Conservation (phyloP, 73 alveolate genomes). For the Breviolum minutum region DNA sequence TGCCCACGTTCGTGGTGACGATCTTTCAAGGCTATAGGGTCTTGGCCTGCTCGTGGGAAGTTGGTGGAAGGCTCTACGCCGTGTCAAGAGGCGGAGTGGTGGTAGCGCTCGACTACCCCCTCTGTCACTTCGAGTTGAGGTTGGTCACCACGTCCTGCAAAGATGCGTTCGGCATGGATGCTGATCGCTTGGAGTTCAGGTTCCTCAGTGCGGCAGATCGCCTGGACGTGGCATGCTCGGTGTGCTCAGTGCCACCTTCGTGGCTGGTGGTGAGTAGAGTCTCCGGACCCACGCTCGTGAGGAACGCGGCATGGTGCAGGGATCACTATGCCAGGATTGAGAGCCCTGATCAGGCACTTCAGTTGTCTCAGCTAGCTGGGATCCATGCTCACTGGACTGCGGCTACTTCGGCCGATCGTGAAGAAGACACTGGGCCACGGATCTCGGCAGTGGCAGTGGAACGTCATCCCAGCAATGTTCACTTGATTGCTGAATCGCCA, state of each 20-base stretch:
- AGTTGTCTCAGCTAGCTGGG: background rate
- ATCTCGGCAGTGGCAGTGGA: conserved; percentile 26
- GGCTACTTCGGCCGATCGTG: background rate
- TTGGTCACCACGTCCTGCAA: no score
- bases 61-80: no score
- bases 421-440: background rate
- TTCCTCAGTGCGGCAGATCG: no score
- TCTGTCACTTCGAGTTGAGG: no score
- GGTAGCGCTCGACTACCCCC: no score
- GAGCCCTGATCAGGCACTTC: background rate
- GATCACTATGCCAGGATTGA: background rate
- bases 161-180: no score
- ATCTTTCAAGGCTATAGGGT: no score
- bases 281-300: background rate
- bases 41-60: no score
- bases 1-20: no score
- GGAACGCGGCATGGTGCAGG: background rate
- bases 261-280: background rate
- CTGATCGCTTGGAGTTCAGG: no score
- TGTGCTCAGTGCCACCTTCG: background rate
- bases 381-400: conserved; percentile 55
- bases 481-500: background rate
- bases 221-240: background rate
- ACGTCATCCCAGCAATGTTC: background rate
- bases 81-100: no score